Evolutionary conservation across 129 eudicot species (phyloP).

Genomic region (Chrysanthemum makinoi): DNA sequence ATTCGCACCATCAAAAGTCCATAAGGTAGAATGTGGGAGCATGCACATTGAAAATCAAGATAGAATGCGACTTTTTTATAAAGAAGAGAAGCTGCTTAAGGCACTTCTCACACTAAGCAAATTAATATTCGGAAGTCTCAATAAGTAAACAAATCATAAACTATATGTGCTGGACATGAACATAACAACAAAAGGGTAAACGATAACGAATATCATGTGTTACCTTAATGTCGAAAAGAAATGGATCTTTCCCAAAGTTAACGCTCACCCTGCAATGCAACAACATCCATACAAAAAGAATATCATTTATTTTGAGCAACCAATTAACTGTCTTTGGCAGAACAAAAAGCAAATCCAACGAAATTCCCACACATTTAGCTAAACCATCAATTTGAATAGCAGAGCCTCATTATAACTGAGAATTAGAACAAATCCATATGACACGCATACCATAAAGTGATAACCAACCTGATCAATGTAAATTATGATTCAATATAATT

Average conservation of each 20-base stretch:
- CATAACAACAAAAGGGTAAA: slow-evolving; percentile 8
- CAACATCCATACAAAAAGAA: slow-evolving; percentile 8
- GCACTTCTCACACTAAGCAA: slow-evolving; percentile 9
- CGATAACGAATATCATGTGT: slow-evolving; percentile 20
- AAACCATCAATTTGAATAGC: no score
- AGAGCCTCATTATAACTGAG: neutral
- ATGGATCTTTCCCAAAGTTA: slow-evolving; percentile 86
- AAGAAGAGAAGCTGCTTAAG: slow-evolving; percentile 10
- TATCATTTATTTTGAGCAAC: neutral
- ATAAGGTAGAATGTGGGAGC: no score
- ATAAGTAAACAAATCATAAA: neutral
- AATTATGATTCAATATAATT: neutral
- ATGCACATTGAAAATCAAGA: no score
- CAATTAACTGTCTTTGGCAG: neutral
- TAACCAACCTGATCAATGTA: neutral
- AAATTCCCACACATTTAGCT: no score
- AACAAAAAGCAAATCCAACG: neutral
- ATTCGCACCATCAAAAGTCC: no score
- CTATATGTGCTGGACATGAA: neutral
- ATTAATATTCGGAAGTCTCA: slow-evolving; percentile 3
- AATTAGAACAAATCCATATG: neutral
- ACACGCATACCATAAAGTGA: neutral
- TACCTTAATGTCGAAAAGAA: slow-evolving; percentile 82
- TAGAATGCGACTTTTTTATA: no score
- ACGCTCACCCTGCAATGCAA: slow-evolving; percentile 70